Conservation (phyloP, 345 rosid genomes). For the Angophora floribunda region DNA sequence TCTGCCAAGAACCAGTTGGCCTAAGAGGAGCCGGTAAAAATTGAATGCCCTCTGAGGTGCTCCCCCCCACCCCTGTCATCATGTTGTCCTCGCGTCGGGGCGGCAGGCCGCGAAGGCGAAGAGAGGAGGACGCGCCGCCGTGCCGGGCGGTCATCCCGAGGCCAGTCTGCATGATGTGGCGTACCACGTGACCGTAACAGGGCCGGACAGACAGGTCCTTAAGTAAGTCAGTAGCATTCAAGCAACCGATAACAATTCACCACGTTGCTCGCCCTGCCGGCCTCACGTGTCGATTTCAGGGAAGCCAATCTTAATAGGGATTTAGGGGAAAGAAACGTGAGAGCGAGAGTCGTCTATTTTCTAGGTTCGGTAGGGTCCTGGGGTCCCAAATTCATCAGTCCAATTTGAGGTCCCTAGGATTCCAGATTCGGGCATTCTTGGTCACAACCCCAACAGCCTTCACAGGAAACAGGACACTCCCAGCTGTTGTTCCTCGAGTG, state of each 20-base stretch:
- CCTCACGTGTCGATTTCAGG: background rate
- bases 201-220: rapidly evolving
- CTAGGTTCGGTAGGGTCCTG: background rate
- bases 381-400: background rate
- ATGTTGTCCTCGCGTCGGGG: background rate
- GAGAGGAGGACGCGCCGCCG: background rate
- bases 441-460: background rate
- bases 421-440: background rate
- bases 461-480: background rate
- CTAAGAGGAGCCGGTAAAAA: background rate
- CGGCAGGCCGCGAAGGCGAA: background rate
- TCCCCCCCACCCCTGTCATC: too few relatives aligned
- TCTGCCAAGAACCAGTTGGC: background rate
- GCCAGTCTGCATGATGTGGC: background rate
- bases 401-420: background rate
- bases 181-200: background rate
- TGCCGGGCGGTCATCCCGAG: background rate
- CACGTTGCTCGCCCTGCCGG: rapidly evolving
- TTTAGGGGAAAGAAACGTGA: background rate
- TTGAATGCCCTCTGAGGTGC: background rate
- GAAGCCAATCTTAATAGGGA: background rate
- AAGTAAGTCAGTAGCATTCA: background rate
- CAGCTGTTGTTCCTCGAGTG: background rate
- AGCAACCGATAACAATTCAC: background rate
- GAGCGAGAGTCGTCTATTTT: background rate